phyloP scores from a whole-genome alignment of 306 rosid genomes.

The Spatholobus suberectus region DNA sequence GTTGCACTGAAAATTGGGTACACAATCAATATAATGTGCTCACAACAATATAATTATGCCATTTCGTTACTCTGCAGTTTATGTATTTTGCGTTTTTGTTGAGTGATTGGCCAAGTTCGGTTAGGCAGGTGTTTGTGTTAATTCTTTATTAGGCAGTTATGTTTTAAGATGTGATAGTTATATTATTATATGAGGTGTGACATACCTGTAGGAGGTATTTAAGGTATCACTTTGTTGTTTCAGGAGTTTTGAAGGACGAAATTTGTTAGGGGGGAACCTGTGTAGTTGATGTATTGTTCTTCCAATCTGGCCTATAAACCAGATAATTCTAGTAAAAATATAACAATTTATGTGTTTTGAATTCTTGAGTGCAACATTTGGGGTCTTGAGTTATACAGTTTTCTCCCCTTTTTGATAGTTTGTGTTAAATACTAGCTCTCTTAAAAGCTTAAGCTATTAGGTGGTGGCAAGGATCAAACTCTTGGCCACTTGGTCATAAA shows the following conservation, averaged over 20 bases:
- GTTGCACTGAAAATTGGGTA: constrained; percentile 6
- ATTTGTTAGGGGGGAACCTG: not conserved
- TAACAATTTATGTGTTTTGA: not conserved
- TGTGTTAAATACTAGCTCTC: constrained; percentile 14
- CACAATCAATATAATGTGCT: not conserved
- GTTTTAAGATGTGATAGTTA: not conserved
- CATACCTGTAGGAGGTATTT: not conserved
- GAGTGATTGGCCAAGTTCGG: not conserved
- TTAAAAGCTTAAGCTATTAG: constrained; percentile 22
- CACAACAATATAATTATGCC: constrained; percentile 11
- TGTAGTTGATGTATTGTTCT: not conserved
- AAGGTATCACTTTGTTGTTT: not conserved
- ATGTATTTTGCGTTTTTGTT: not conserved
- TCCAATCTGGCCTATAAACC: not conserved
- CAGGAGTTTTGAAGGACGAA: not conserved
- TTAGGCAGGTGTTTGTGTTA: not conserved
- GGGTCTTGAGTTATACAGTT: constrained; percentile 17
- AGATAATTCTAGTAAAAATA: not conserved
- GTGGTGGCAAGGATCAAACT: constrained; percentile 15
- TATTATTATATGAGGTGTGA: not conserved
- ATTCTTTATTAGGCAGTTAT: not conserved
- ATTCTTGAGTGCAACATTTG: not conserved
- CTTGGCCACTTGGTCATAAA: not conserved
- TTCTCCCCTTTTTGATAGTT: not conserved
- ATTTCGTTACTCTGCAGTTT: not conserved